Base-by-base conservation (phyloP, 352 stramenopile genomes). In the Phytophthora pistaciae region DNA sequence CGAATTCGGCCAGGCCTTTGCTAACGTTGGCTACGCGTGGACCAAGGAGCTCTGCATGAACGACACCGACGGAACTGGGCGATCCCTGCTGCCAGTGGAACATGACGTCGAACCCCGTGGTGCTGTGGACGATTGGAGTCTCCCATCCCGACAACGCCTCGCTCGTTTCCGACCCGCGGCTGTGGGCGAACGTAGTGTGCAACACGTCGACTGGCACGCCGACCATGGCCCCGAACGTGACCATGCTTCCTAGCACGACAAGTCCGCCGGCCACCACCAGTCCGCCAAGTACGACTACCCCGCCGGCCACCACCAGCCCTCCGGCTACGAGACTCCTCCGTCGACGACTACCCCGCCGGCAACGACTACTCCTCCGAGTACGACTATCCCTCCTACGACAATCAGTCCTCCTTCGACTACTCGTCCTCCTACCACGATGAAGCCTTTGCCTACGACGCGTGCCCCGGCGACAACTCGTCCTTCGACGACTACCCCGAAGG, bases 11-110 rank as follows among this genome's bases (percentile, higher is more conserved):
- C 10, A 54, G 3, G 68, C 31, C 33, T 76, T 76, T 53, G 54
- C 38, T 21, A 23, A 20, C 1, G 55, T 42, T 14, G 63, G 63
- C 5, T 31, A 64, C 8, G 48, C 40, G 44, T 76, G 69, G 69
- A 76, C 64, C 20, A 44, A 38, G 16, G 61, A 42, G 21, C 44
- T 78, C 23, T 78, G 71, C 50, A 42, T 72, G 54, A 48, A 52
- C 21, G 70, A 77, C 56, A 60, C 68, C 21, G 88, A 96, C 52
- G 77, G 87, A 96, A 59, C 80, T 94, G 10, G 88, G 87, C 4
- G 88, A 96, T 60, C 87, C 87, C 55, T 84, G 82, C 75, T 96
- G 88, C 66, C 55, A 74, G 38, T 67, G 60, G 60, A 54, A 68
- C 27, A 56, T 23, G 44, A 50, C 14, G 29, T 38, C 11, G 31